Percentiles rank a stretch among this genome's conserved stretches.
Conservation (phyloP, 345 rosid species). For the Brassica rapa region DNA sequence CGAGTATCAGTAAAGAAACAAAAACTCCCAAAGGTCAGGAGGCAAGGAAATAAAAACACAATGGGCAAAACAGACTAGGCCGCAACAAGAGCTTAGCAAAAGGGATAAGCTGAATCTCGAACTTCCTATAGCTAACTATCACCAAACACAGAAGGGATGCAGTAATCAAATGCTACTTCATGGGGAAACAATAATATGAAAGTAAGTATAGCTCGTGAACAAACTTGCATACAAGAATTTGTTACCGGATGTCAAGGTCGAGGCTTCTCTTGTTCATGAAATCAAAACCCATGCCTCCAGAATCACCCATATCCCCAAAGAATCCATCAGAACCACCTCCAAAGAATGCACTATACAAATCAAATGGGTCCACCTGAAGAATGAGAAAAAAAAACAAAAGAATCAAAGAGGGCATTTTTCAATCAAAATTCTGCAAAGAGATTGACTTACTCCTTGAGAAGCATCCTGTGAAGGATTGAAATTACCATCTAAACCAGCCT, state of each 20-base stretch:
- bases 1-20: background rate
- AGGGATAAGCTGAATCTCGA: background rate
- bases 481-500: constrained; percentile 67
- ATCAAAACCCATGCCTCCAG: constrained; percentile 59
- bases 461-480: constrained; percentile 54
- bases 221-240: background rate
- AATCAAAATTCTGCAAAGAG: background rate
- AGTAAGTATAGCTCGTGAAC: constrained; percentile 1
- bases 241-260: constrained; percentile 68
- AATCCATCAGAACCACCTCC: constrained; percentile 73
- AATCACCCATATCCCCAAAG: constrained; percentile 62
- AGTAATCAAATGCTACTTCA: background rate
- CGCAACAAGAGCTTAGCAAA: background rate
- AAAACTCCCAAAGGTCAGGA: constrained; percentile 16
- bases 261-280: constrained; percentile 52
- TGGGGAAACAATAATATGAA: background rate
- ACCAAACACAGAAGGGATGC: background rate
- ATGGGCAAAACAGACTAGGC: background rate
- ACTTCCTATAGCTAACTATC: background rate
- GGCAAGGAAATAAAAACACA: background rate
- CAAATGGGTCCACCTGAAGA: constrained; percentile 85
- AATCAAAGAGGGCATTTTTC: background rate
- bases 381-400: background rate
- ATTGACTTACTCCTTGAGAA: constrained; percentile 57
- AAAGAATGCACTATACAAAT: constrained; percentile 74